Base-by-base conservation (phyloP, 345 rosid species). In the Hibiscus trionum region DNA sequence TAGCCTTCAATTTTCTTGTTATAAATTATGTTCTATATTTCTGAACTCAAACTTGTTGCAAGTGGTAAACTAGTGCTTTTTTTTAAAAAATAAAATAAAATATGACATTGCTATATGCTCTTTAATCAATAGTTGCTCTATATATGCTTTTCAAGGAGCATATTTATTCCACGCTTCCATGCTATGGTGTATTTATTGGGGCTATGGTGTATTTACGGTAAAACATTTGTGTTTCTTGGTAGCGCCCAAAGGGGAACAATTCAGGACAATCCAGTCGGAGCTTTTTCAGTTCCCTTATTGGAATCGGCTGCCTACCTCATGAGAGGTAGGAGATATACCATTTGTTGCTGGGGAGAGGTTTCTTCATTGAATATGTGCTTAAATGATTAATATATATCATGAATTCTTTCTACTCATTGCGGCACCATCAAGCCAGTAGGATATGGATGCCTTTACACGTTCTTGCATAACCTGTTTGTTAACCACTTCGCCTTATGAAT, bases 291-390 rank as follows among this genome's bases (percentile, higher is more conserved):
- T 66, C 80, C 76, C 56, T 81, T 66, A 68, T 83, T 76, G 85
- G 86, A 79, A 81, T 79, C 31, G 71, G 84, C 83, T 85, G 88
- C 83, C 87, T 77, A 78, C 83, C 91, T 84, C 82, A 39, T 73
- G 72, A 85, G 82, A 77, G 82, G 82, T 81, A 83, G 86, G 81
- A 76, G 76, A 72, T 71, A 37, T 76, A 78, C 72, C 72, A 69
- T 60, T 61, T 73, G 72, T 68, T 33, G 17, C n/a, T 21, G 52
- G 80, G 81, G 73, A 75, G 77, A 75, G 62, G 69, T 68, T 27
- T 24, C 27, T 74, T 66, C 39, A 46, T 68, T 49, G 75, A 58
- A 33, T 52, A 21, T 70, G 59, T 63, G 49, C 55, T 62, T 71
- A 49, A 73, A 73, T 72, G 53, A 35, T 19, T 69, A 37, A 65